Conservation (phyloP, 805 yeast species). For the Yarrowia deformans region DNA sequence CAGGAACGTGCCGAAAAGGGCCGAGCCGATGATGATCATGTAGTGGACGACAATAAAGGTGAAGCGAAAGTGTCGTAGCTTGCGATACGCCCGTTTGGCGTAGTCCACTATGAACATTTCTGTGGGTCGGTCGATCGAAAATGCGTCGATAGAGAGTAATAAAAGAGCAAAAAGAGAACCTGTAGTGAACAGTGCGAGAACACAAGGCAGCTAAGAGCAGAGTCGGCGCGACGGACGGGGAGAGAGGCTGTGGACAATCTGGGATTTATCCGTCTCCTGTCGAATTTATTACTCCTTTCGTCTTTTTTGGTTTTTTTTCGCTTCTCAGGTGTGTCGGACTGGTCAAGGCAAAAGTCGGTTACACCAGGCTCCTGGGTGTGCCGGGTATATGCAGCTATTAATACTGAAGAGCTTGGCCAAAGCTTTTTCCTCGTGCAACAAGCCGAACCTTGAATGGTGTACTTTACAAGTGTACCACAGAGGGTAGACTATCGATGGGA, state of each 20-base stretch:
- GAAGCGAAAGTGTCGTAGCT: conserved; percentile 33
- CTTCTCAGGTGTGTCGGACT: background rate
- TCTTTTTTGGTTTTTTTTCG: too few species aligned
- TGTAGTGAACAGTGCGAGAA: background rate
- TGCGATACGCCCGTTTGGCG: conserved; percentile 28
- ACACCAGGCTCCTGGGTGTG: background rate
- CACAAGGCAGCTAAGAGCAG: conserved; percentile 3
- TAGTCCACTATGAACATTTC: conserved; percentile 27
- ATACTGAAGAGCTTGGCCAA: conserved; percentile 23
- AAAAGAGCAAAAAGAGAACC: conserved; percentile 5
- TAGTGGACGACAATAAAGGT: conserved; percentile 49
- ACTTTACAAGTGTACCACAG: too few species aligned
- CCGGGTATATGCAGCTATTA: conserved; percentile 38
- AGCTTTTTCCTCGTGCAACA: conserved; percentile 6
- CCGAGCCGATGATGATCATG: conserved; percentile 66
- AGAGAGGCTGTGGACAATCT: background rate
- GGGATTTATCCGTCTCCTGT: background rate
- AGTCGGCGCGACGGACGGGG: background rate
- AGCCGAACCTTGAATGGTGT: background rate
- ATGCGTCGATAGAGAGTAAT: background rate
- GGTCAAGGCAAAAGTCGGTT: conserved; percentile 1
- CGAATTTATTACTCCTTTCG: background rate
- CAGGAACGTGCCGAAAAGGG: conserved; percentile 73
- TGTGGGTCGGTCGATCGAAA: background rate
- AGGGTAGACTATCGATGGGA: too few species aligned